These are phyloP conservation scores for Cryptococcus sp. DNA, from an alignment of 1,284 basidiomycete species.

Conservation along the genomic window DNA sequence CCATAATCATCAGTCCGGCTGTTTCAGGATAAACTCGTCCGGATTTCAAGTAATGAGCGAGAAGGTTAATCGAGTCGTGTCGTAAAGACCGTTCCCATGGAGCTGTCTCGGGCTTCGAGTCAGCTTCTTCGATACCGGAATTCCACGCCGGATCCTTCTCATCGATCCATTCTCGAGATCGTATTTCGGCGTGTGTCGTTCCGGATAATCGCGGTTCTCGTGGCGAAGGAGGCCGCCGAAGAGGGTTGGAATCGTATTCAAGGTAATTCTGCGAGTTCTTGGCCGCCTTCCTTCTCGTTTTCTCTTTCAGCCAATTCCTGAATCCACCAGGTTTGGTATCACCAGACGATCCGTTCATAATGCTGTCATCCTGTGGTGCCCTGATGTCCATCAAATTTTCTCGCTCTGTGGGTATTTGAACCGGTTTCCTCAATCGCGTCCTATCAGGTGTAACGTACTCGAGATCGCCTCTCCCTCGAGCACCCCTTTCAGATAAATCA, in stretches of 20 bases:
- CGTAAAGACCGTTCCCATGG: not conserved
- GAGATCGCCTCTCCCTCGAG: too few species aligned
- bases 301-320: not conserved
- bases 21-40: not conserved
- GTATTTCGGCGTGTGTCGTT: not conserved
- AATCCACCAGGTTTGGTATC: not conserved
- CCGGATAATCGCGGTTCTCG: not conserved
- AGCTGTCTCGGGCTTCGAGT: not conserved
- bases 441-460: too few species aligned
- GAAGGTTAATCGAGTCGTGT: slow-evolving; percentile 1
- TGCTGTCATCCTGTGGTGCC: not conserved
- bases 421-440: too few species aligned
- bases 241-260: not conserved
- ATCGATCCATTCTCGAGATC: not conserved
- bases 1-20: not conserved
- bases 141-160: not conserved
- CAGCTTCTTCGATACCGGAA: not conserved
- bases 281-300: not conserved
- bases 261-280: too few species aligned
- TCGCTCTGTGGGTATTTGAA: not conserved
- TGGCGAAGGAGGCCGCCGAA: not conserved
- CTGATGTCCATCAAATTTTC: not conserved
- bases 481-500: too few species aligned
- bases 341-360: too few species aligned
- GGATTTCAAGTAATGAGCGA: not conserved